These are phyloP conservation scores for Elsinoe perseae DNA, from an alignment of 2,329 filamentous ascomycete species.

Conservation along the genomic window DNA sequence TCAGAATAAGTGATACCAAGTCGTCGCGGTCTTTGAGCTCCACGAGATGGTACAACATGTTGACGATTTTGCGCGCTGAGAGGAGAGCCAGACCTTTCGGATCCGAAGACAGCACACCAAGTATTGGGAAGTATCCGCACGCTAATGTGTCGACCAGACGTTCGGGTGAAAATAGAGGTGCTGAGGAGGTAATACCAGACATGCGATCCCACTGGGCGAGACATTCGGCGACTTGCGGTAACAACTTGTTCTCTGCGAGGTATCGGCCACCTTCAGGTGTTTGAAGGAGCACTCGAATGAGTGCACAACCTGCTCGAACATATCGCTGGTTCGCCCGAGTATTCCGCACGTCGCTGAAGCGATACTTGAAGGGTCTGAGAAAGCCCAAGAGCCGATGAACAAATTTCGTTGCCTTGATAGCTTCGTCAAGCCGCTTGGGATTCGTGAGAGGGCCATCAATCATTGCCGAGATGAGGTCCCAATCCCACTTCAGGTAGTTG, in stretches of 20 bases:
- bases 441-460: constrained; percentile 90
- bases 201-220: constrained; percentile 89
- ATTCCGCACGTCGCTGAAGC: constrained; percentile 83
- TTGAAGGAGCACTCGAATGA: constrained; percentile 80
- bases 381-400: constrained; percentile 92
- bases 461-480: constrained; percentile 83
- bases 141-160: constrained; percentile 80
- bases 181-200: constrained; percentile 63
- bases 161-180: constrained; percentile 80
- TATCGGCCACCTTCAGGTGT: constrained; percentile 78
- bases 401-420: constrained; percentile 90
- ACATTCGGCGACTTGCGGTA: constrained; percentile 91
- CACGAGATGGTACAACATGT: constrained; percentile 99
- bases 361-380: constrained; percentile 92
- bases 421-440: constrained; percentile 86
- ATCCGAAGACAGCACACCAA: constrained; percentile 80
- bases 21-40: constrained; percentile 87
- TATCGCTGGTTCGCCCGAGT: constrained; percentile 93
- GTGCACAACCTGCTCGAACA: constrained; percentile 76
- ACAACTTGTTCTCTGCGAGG: constrained; percentile 80
- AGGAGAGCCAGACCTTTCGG: constrained; percentile 77
- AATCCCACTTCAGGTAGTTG: constrained; percentile 94
- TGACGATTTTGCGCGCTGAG: constrained; percentile 95
- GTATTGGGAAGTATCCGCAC: constrained; percentile 86
- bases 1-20: constrained; percentile 77